Conservation (phyloP, 805 yeast genomes). For the Saturnispora sanitii region DNA sequence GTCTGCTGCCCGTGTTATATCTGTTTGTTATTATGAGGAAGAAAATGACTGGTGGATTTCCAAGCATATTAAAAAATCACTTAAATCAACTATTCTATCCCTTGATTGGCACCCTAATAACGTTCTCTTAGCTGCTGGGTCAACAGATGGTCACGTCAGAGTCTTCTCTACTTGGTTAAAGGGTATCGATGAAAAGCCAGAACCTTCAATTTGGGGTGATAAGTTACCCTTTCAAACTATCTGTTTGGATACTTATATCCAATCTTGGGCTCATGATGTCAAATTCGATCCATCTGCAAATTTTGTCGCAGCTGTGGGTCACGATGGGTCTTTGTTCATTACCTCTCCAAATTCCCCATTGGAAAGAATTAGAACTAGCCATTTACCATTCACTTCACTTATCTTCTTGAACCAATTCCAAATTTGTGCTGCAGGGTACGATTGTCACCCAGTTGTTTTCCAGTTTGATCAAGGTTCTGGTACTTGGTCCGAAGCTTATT, state of each 20-base stretch:
- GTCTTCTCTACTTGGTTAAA: constrained; percentile 85
- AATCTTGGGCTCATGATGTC: constrained; percentile 90
- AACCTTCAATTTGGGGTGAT: constrained; percentile 83
- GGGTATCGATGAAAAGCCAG: constrained; percentile 78
- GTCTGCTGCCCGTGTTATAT: constrained; percentile 86
- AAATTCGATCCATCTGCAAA: constrained; percentile 75
- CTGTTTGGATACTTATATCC: constrained; percentile 68
- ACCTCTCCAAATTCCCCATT: constrained; percentile 61
- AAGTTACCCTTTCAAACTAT: constrained; percentile 89
- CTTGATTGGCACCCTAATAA: constrained; percentile 92
- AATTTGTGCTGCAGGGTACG: constrained; percentile 83
- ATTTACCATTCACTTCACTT: constrained; percentile 73
- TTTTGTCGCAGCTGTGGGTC: constrained; percentile 70
- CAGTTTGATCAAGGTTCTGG: constrained; percentile 63
- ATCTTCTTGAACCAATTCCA: constrained; percentile 58
- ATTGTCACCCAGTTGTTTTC: constrained; percentile 72
- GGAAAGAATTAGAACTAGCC: constrained; percentile 46
- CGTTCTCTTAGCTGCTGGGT: constrained; percentile 80
- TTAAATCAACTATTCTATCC: constrained; percentile 74
- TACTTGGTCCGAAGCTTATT: constrained; percentile 51
- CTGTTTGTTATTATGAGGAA: constrained; percentile 90
- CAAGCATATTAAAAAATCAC: constrained; percentile 92
- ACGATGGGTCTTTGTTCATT: constrained; percentile 75
- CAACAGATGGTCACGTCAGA: constrained; percentile 87
- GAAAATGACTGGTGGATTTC: constrained; percentile 99